These are phyloP conservation scores for Cetradonia linearis DNA, from an alignment of 495 filamentous ascomycete genomes.

Conservation along the genomic window DNA sequence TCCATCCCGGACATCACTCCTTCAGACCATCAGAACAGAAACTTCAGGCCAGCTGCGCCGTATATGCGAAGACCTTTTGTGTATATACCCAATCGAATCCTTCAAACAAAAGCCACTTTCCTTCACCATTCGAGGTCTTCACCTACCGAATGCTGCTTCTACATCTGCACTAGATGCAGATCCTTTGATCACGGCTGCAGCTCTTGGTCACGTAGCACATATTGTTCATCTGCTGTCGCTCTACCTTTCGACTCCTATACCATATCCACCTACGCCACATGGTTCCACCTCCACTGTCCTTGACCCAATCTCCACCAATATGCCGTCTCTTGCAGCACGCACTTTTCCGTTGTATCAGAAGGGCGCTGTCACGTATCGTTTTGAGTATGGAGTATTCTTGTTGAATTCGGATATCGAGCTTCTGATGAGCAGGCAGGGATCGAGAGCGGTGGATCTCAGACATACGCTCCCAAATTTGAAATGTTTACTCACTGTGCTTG, in stretches of 20 bases:
- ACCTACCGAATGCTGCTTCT: conserved; percentile 69
- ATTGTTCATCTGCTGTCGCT: conserved; percentile 66
- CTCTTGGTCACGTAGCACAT: conserved; percentile 72
- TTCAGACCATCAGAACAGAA: conserved; percentile 47
- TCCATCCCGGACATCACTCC: conserved; percentile 40
- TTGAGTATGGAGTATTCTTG: conserved; percentile 91
- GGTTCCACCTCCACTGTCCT: conserved; percentile 66
- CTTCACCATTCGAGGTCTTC: conserved; percentile 65
- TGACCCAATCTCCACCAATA: conserved; percentile 63
- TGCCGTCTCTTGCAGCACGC: conserved; percentile 47
- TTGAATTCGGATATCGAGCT: conserved; percentile 90
- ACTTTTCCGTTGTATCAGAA: conserved; percentile 75
- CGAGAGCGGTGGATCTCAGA: conserved; percentile 73
- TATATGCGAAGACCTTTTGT: conserved; percentile 69
- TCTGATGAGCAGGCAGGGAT: conserved; percentile 59
- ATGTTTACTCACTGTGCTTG: conserved; percentile 79
- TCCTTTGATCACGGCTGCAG: conserved; percentile 64
- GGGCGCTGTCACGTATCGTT: conserved; percentile 67
- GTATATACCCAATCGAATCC: conserved; percentile 71
- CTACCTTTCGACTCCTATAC: conserved; percentile 68
- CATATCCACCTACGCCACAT: conserved; percentile 65
- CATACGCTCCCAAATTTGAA: conserved; percentile 90
- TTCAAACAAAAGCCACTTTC: conserved; percentile 49
- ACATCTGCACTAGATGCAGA: conserved; percentile 43
- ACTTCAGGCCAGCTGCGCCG: conserved; percentile 73